Base-by-base conservation (phyloP, 305 asterid species). In the Solanum hybrid region DNA sequence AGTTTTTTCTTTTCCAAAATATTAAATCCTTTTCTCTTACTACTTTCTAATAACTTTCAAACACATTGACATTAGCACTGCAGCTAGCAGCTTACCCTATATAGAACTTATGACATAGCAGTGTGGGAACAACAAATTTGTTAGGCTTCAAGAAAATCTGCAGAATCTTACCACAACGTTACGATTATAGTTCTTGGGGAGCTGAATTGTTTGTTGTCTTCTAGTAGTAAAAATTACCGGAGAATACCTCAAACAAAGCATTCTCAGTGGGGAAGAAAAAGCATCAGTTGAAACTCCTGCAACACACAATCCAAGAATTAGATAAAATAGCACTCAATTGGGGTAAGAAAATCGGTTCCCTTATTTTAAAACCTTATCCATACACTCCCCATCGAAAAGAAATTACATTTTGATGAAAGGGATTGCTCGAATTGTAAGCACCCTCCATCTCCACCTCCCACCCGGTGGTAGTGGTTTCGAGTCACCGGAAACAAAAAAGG, bases 211-310 rank as follows among this genome's bases (percentile, higher is more conserved):
- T 79, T 92, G 78, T 88, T 90, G 91, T 35, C 93, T 90, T 84
- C 85, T 27, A 85, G 87, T 31, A 84, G 87, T 86, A 87, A 91
- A 87, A 89, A 92, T 87, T 86, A 95, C 94, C 38, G 93, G 90
- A 91, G 93, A 91, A 90, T 91, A 94, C 90, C 93, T 92, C 92
- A 95, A 92, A 90, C 93, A 82, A 77, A 95, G 93, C 99, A 96
- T 95, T 93, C 94, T 93, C 87, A 56, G 40, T 32, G n/a, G 32
- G 64, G 22, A 75, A 19, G 27, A 36, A 37, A 32, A 73, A 89
- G 78, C 32, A 51, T 69, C 76, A 31, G 29, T 45, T 29, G 73
- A 45, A 82, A 82, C 87, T 31, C 87, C 87, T 84, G 87, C 76
- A 84, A 32, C 87, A 56, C 34, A 27, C 75, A 31, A 37, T 37